phyloP scores from a whole-genome alignment of 495 filamentous ascomycete species.

The Halenospora varia region DNA sequence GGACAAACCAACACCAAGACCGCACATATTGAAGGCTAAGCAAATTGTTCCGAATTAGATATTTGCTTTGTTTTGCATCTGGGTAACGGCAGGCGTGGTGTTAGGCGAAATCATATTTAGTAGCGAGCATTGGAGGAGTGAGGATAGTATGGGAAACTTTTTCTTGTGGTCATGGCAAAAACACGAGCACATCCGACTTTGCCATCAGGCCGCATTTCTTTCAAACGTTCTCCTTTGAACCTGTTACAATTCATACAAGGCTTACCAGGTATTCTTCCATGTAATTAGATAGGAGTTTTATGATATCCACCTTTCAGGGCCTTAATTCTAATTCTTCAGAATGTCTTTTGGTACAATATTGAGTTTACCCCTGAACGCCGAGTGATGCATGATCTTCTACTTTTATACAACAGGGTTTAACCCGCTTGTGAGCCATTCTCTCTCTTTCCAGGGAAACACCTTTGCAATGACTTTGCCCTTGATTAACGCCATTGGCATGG shows the following conservation, averaged over 20 bases:
- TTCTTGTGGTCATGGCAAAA: slow-evolving; percentile 3
- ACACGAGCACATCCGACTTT: slow-evolving; percentile 4
- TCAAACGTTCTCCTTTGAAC: slow-evolving; percentile 19
- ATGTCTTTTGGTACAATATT: slow-evolving; percentile 1
- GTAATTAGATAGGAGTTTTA: slow-evolving; percentile 29
- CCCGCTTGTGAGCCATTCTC: slow-evolving; percentile 50
- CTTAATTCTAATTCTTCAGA: background rate
- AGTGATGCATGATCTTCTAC: background rate
- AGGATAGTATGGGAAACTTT: slow-evolving; percentile 6
- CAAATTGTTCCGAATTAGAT: slow-evolving; percentile 6
- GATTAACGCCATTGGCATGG: slow-evolving; percentile 77
- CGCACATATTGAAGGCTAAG: slow-evolving; percentile 50
- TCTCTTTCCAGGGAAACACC: slow-evolving; percentile 47
- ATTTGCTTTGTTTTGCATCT: slow-evolving; percentile 24
- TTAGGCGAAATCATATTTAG: slow-evolving; percentile 24
- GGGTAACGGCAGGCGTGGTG: slow-evolving; percentile 22
- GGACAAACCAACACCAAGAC: slow-evolving; percentile 53
- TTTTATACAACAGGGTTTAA: slow-evolving; percentile 27
- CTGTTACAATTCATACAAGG: slow-evolving; percentile 23
- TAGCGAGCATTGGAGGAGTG: slow-evolving; percentile 27
- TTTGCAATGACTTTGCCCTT: slow-evolving; percentile 80
- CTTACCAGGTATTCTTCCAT: slow-evolving; percentile 21
- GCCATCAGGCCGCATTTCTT: slow-evolving; percentile 6
- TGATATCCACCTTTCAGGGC: slow-evolving; percentile 20
- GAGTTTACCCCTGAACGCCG: background rate